phyloP scores from a whole-genome alignment of 192 early-diverging fungal species.

The Linnemannia schmuckeri region DNA sequence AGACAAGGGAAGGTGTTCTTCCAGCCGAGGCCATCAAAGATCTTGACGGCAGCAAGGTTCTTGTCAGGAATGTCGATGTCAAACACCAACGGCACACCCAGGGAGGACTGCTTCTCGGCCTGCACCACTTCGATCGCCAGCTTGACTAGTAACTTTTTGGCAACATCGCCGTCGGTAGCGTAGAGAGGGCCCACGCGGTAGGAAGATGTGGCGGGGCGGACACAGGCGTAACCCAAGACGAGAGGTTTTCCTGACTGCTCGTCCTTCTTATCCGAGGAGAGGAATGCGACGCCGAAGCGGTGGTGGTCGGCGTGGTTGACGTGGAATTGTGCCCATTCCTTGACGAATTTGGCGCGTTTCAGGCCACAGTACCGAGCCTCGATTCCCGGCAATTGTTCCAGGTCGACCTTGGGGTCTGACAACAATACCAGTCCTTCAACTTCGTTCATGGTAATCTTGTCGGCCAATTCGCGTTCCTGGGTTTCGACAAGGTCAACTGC shows the following conservation, averaged over 20 bases:
- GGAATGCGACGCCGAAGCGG: constrained; percentile 26
- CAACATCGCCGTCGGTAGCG: constrained; percentile 32
- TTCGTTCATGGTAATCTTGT: neutral
- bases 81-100: constrained; percentile 11
- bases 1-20: constrained; percentile 34
- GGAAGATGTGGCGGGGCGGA: constrained; percentile 45
- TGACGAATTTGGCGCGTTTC: constrained; percentile 29
- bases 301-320: constrained; percentile 11
- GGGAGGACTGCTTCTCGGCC: constrained; percentile 12
- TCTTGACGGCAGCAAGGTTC: constrained; percentile 21
- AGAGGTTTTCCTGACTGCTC: constrained; percentile 7
- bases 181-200: constrained; percentile 55
- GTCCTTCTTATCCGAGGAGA: constrained; percentile 10
- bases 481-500: neutral
- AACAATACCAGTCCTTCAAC: constrained; percentile 23
- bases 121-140: constrained; percentile 18
- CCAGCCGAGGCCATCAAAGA: constrained; percentile 39
- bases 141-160: constrained; percentile 46
- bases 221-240: constrained; percentile 40
- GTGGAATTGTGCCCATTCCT: constrained; percentile 38
- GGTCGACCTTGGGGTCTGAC: constrained; percentile 18
- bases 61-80: constrained; percentile 31
- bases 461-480: constrained; percentile 15
- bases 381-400: constrained; percentile 15
- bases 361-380: constrained; percentile 29